These are phyloP conservation scores for Venturia oleaginea DNA, from an alignment of 2,329 filamentous ascomycete species.

Conservation along the genomic window DNA sequence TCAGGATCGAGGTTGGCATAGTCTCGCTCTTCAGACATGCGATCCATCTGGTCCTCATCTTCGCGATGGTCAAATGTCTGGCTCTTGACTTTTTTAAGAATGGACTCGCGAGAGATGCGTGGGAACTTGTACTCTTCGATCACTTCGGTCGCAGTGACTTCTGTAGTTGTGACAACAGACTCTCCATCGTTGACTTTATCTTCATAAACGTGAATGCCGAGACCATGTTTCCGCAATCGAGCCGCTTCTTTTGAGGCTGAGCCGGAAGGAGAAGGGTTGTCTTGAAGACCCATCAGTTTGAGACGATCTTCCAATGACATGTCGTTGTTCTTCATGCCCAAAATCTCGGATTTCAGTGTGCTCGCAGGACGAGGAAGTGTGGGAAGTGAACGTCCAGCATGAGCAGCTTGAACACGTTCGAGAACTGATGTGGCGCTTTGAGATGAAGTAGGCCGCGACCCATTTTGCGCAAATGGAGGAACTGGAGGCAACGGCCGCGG, in stretches of 20 bases:
- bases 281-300: slow-evolving; percentile 75
- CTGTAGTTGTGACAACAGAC: slow-evolving; percentile 15
- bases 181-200: slow-evolving; percentile 28
- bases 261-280: slow-evolving; percentile 25
- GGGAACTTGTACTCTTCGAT: slow-evolving; percentile 50
- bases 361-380: slow-evolving; percentile 60
- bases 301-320: slow-evolving; percentile 83
- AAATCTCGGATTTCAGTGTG: slow-evolving; percentile 66
- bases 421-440: slow-evolving; percentile 59
- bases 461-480: slow-evolving; percentile 49
- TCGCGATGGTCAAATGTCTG: slow-evolving; percentile 36
- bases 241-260: slow-evolving; percentile 28
- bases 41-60: slow-evolving; percentile 46
- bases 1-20: slow-evolving; percentile 67
- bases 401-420: slow-evolving; percentile 58
- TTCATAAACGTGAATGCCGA: slow-evolving; percentile 26
- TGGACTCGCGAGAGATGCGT: slow-evolving; percentile 87
- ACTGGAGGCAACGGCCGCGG: slow-evolving; percentile 80
- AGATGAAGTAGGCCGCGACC: slow-evolving; percentile 44
- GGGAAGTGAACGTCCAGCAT: slow-evolving; percentile 59
- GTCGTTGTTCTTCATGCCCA: slow-evolving; percentile 62
- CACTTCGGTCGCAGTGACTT: not conserved
- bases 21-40: slow-evolving; percentile 23
- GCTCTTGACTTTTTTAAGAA: slow-evolving; percentile 76
- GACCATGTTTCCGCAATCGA: slow-evolving; percentile 20